A percentile compares a stretch with the other conserved stretches of the same genome.
These are phyloP conservation scores for Melanopsichium pennsylvanicum DNA, from an alignment of 1,284 basidiomycete species.

Conservation along the genomic window DNA sequence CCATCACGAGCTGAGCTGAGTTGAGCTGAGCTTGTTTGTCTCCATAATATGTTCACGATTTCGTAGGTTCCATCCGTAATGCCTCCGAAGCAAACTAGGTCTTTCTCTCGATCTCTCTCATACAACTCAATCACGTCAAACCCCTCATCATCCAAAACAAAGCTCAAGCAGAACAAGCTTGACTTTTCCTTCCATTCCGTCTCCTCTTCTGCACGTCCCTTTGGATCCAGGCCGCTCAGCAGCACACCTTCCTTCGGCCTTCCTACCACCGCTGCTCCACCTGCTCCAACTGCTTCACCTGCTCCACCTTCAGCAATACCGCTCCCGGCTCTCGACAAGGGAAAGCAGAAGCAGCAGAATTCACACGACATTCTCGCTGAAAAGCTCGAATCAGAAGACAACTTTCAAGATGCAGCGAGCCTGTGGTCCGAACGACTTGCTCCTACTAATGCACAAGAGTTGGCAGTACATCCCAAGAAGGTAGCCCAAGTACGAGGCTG, in stretches of 20 bases:
- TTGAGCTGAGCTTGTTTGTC: too few relatives aligned
- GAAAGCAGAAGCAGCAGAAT: slow-evolving; percentile 19
- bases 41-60: too few relatives aligned
- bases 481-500: slow-evolving; percentile 84
- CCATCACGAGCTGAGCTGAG: too few relatives aligned
- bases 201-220: not conserved
- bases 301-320: not conserved
- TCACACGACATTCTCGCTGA: not conserved
- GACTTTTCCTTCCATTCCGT: slow-evolving; percentile 39
- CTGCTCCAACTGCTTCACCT: too few relatives aligned
- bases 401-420: not conserved
- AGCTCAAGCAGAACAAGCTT: slow-evolving; percentile 46
- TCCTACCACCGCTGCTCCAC: not conserved
- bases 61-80: slow-evolving; percentile 7
- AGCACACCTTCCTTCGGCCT: slow-evolving; percentile 30
- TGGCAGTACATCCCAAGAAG: slow-evolving; percentile 88
- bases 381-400: not conserved
- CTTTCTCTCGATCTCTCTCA: slow-evolving; percentile 21
- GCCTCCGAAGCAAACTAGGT: slow-evolving; percentile 13
- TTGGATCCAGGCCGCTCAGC: slow-evolving; percentile 24
- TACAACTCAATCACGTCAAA: slow-evolving; percentile 10
- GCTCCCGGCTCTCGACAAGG: slow-evolving; percentile 3
- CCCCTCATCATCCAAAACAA: slow-evolving; percentile 13
- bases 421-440: slow-evolving; percentile 34
- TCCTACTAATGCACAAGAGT: slow-evolving; percentile 67